phyloP scores from a whole-genome alignment of 2,329 filamentous ascomycete species.

The Colletotrichum nymphaeae region DNA sequence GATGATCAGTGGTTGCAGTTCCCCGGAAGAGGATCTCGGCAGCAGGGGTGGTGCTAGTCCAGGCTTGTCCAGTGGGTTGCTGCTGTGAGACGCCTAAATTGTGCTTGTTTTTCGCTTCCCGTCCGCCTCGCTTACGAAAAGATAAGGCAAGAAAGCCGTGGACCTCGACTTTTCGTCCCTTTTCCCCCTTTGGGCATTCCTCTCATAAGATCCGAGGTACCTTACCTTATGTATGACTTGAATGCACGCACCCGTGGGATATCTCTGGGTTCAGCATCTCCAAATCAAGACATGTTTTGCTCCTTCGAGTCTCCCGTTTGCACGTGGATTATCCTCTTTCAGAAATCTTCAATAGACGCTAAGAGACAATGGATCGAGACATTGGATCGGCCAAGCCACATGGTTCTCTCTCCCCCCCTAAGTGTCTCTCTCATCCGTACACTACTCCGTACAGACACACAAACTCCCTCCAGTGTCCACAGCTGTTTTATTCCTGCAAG shows the following conservation, averaged over 20 bases:
- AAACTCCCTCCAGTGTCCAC: not conserved
- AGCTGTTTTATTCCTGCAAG: not conserved
- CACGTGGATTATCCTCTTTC: conserved; percentile 5
- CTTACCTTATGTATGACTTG: no score
- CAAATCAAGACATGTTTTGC: not conserved
- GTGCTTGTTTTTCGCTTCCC: conserved; percentile 22
- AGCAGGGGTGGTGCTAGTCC: conserved; percentile 2
- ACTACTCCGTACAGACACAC: no score
- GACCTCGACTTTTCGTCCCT: conserved; percentile 2
- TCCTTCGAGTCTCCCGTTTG: not conserved
- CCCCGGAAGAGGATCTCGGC: conserved; percentile 19
- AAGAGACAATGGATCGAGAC: conserved; percentile 15
- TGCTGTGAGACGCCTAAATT: conserved; percentile 1
- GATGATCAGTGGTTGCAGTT: conserved; percentile 17
- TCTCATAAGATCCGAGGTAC: no score
- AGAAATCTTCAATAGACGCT: not conserved
- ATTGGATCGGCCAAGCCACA: conserved; percentile 1
- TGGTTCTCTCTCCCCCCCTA: not conserved
- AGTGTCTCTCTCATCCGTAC: not conserved
- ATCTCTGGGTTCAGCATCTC: not conserved
- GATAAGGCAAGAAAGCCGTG: not conserved
- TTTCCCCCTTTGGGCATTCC: not conserved
- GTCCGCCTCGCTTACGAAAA: not conserved
- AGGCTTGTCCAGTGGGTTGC: not conserved
- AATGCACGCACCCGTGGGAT: not conserved